Evolutionary conservation across 2,329 filamentous ascomycete genomes (phyloP).

Genomic region (Botryotinia convoluta): DNA sequence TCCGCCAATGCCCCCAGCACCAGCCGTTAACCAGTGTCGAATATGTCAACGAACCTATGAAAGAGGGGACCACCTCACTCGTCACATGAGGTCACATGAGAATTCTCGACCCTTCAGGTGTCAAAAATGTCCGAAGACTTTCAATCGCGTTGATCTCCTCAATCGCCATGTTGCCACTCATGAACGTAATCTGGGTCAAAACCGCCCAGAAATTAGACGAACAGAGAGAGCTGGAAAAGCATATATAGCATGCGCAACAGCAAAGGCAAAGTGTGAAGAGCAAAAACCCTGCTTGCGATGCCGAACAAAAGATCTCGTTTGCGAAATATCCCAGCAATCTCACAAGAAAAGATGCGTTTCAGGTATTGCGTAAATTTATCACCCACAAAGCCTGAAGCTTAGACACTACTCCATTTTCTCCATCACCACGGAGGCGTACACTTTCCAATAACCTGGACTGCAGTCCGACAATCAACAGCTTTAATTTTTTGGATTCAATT

Average conservation of each 20-base stretch:
- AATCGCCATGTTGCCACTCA: conserved; percentile 26
- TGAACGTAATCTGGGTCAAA: conserved; percentile 18
- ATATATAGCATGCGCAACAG: conserved; percentile 25
- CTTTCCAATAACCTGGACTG: neutral
- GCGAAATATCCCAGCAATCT: conserved; percentile 3
- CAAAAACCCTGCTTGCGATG: conserved; percentile 29
- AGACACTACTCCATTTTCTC: neutral
- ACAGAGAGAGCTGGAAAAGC: conserved; percentile 25
- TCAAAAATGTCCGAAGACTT: conserved; percentile 27
- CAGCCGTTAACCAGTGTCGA: conserved; percentile 22
- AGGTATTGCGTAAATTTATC: neutral
- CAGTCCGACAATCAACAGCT: neutral
- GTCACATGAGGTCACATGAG: conserved; percentile 29
- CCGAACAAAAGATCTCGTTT: conserved; percentile 23
- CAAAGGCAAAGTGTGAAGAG: conserved; percentile 29
- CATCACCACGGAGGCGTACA: neutral
- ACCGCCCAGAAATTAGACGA: neutral
- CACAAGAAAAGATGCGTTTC: neutral
- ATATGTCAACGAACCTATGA: conserved; percentile 28
- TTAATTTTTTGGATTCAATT: neutral
- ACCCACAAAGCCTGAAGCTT: neutral
- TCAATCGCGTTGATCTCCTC: conserved; percentile 20
- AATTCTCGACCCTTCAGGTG: conserved; percentile 28
- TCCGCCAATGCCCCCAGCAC: neutral
- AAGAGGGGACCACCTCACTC: conserved; percentile 25